These are phyloP conservation scores for Endothia cerciana DNA, from an alignment of 2,329 filamentous ascomycete genomes.

Conservation along the genomic window DNA sequence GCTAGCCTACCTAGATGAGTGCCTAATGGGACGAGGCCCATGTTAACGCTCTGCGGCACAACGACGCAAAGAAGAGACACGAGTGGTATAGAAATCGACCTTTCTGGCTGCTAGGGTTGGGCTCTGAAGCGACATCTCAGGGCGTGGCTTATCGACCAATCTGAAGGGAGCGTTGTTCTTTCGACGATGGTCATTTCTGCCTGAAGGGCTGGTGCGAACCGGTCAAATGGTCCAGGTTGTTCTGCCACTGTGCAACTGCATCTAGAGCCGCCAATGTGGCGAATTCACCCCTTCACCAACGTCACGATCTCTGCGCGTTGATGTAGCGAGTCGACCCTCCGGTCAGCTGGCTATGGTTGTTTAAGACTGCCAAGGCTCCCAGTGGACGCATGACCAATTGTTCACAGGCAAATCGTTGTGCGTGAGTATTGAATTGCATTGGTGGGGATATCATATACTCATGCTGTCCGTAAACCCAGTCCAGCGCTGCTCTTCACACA, in stretches of 20 bases:
- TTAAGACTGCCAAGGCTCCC: background rate
- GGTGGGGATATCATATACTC: background rate
- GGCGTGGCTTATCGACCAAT: background rate
- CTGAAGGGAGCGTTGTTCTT: background rate
- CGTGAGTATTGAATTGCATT: background rate
- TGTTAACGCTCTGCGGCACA: background rate
- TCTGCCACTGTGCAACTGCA: background rate
- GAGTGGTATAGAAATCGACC: too few relatives aligned
- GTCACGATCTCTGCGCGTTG: background rate
- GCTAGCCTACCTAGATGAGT: background rate
- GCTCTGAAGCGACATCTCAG: background rate
- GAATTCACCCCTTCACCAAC: background rate
- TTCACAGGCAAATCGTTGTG: background rate
- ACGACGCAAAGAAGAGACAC: background rate
- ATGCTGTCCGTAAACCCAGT: background rate
- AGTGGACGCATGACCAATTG: background rate
- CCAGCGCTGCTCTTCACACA: background rate
- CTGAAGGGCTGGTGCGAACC: background rate
- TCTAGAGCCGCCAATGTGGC: background rate
- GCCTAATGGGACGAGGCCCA: background rate
- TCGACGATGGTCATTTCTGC: background rate
- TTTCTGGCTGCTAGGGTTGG: background rate
- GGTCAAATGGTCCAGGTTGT: background rate
- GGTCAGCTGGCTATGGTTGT: background rate
- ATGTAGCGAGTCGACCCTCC: background rate